Percentiles rank a stretch among this genome's conserved stretches.
Evolutionary conservation across 2,329 filamentous ascomycete species (phyloP).

Genomic region (Emmonsiellopsis sp.): DNA sequence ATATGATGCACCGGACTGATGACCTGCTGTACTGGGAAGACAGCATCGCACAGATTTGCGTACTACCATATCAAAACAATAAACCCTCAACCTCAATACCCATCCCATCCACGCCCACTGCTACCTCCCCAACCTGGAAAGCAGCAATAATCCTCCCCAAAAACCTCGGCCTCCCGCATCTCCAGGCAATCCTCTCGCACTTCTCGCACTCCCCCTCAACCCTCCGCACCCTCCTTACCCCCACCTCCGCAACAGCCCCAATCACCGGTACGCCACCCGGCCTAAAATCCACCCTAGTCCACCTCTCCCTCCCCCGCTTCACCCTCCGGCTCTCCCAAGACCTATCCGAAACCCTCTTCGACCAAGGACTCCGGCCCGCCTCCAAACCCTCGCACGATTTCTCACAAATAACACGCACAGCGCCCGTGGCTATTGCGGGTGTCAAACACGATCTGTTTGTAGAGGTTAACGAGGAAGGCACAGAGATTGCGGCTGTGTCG

Average conservation of each 20-base stretch:
- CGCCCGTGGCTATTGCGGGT: background rate
- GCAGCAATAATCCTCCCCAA: constrained; percentile 7
- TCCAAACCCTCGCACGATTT: background rate
- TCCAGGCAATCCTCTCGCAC: constrained; percentile 2
- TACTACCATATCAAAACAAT: constrained; percentile 3
- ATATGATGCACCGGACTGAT: constrained; percentile 1
- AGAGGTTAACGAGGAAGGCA: constrained; percentile 7
- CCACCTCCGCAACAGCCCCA: background rate
- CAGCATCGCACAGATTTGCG: constrained; percentile 4
- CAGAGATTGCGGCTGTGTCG: constrained; percentile 4
- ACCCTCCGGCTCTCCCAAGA: constrained; percentile 1
- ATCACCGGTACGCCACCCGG: background rate
- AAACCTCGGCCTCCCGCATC: background rate
- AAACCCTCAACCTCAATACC: background rate
- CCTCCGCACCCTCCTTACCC: constrained; percentile 1
- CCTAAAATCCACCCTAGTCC: background rate
- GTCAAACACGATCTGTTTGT: constrained; percentile 5
- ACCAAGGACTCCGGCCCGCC: background rate
- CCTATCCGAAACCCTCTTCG: background rate
- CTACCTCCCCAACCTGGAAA: background rate
- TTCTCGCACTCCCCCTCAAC: background rate
- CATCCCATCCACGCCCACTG: background rate
- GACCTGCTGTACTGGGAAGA: constrained; percentile 4
- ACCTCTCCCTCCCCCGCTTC: constrained; percentile 6
- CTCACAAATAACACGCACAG: background rate